A percentile compares a stretch with the other conserved stretches of the same genome.
Conservation (phyloP, 208 protist genomes). For the Jaenimonas drosophilae region DNA sequence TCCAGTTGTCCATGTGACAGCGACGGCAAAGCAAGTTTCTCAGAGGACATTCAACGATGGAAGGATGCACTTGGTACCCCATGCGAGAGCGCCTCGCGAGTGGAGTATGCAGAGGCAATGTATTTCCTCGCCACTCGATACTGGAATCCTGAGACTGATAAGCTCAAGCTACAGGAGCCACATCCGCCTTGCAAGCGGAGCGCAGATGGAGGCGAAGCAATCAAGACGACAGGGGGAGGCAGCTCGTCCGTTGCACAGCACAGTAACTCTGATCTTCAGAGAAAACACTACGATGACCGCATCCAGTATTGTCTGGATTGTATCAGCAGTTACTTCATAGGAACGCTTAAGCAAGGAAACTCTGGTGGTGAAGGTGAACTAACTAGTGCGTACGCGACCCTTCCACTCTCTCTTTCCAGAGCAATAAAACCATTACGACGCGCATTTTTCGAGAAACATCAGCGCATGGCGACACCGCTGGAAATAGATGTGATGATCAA, state of each 20-base stretch:
- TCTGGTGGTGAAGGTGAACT: neutral
- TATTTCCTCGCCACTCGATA: constrained; percentile 61
- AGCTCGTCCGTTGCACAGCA: neutral
- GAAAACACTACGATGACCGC: constrained; percentile 21
- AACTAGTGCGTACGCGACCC: constrained; percentile 4
- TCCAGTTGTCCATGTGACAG: neutral
- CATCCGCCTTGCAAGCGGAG: neutral
- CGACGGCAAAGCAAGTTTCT: neutral
- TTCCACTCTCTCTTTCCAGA: constrained; percentile 32
- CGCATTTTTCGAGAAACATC: constrained; percentile 27
- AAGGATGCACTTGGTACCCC: constrained; percentile 11
- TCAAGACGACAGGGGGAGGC: too few species aligned
- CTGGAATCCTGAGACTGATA: constrained; percentile 20
- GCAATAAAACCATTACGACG: constrained; percentile 43
- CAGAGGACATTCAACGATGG: constrained; percentile 17
- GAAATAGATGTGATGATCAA: constrained; percentile 38
- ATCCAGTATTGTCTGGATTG: constrained; percentile 18
- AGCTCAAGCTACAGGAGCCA: neutral
- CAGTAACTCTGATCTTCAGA: neutral
- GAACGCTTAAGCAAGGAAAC: neutral
- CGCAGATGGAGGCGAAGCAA: neutral
- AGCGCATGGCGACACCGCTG: constrained; percentile 32
- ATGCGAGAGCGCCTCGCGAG: constrained; percentile 15
- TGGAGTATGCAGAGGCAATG: constrained; percentile 51
- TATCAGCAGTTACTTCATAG: constrained; percentile 19